These are phyloP conservation scores for Helotiales sp. DNA, from an alignment of 2,329 filamentous ascomycete genomes.

Conservation along the genomic window DNA sequence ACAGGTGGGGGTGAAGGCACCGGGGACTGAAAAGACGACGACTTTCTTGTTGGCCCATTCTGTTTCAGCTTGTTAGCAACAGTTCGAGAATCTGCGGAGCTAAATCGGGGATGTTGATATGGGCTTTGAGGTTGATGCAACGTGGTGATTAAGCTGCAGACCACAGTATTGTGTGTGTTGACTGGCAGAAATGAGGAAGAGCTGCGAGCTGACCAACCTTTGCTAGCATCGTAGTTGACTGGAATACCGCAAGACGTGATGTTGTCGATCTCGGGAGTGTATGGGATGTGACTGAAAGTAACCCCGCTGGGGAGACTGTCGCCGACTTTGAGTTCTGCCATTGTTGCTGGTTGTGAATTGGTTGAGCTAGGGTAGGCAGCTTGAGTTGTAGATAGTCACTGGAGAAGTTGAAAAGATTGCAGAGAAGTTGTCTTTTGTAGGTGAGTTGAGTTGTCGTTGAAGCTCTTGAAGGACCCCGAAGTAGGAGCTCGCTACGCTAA, in stretches of 20 bases:
- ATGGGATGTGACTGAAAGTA: constrained; percentile 81
- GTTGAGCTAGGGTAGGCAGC: background rate
- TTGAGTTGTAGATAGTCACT: background rate
- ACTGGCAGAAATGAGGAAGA: background rate
- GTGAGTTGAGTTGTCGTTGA: background rate
- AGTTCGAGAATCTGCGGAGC: background rate
- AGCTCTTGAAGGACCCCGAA: background rate
- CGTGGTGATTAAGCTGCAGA: background rate
- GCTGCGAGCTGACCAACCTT: constrained; percentile 46
- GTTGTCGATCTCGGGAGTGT: constrained; percentile 64
- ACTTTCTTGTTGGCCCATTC: constrained; percentile 72
- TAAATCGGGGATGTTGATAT: background rate
- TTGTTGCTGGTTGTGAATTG: constrained; percentile 9
- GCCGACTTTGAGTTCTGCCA: constrained; percentile 56
- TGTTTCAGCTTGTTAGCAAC: constrained; percentile 7
- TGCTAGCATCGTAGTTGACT: constrained; percentile 75
- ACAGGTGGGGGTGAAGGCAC: constrained; percentile 71
- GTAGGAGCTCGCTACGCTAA: background rate
- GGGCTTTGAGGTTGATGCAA: background rate
- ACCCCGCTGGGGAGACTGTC: constrained; percentile 82
- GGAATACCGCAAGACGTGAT: constrained; percentile 79
- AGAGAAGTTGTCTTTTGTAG: background rate
- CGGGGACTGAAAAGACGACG: constrained; percentile 67
- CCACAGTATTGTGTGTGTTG: background rate
- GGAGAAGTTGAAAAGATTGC: background rate